Evolutionary conservation across 75 land plant genomes (phyloP).

Genomic region (Pseudotsuga menziesii): DNA sequence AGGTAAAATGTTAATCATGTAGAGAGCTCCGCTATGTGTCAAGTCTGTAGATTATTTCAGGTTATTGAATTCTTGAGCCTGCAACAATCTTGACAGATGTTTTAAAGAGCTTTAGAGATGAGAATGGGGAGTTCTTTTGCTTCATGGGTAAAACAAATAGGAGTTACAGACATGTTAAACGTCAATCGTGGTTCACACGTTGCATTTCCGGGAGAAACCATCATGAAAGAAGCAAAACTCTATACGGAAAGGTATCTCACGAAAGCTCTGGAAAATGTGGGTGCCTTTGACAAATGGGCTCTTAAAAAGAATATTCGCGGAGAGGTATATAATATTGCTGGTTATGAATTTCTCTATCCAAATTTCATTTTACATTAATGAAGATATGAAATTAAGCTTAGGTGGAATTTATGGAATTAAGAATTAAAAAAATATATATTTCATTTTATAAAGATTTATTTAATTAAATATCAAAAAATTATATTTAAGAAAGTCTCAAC

Average conservation of each 20-base stretch:
- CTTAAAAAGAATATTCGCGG: neutral
- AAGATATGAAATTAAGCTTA: no score
- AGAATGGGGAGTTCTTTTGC: conserved; percentile 23
- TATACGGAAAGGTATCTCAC: no score
- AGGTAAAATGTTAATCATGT: conserved; percentile 9
- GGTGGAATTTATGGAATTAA: no score
- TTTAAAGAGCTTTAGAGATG: conserved; percentile 14
- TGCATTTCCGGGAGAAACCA: no score
- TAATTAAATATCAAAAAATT: no score
- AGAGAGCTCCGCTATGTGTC: neutral
- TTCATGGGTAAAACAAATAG: conserved; percentile 23
- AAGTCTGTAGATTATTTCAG: neutral
- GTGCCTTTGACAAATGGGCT: conserved; percentile 17
- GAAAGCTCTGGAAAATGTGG: conserved; percentile 4
- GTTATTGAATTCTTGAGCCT: neutral
- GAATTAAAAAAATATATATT: no score
- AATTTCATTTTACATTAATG: neutral
- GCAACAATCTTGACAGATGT: conserved; percentile 9
- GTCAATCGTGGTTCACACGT: neutral
- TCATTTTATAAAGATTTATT: no score
- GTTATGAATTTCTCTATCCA: neutral
- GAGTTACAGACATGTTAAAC: conserved; percentile 22
- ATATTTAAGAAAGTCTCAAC: no score
- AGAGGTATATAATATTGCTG: conserved; percentile 10
- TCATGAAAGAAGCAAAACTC: no score